Evolutionary conservation across 2,329 filamentous ascomycete genomes (phyloP), one percentile per base, ranked within the genome.

Genomic region (Venturia oleaginea): DNA sequence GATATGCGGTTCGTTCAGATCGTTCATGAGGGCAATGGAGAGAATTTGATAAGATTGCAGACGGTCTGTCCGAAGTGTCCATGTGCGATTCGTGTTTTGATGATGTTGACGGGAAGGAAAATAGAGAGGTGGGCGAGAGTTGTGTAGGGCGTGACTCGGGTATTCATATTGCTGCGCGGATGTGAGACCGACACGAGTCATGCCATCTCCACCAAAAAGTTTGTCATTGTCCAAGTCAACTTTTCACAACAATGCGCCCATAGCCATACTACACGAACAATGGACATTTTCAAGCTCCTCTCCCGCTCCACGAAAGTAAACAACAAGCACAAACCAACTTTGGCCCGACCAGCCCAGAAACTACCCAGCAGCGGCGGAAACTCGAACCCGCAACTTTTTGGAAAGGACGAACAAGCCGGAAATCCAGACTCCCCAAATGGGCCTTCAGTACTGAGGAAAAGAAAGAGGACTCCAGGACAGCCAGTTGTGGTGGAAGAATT

Each of bases 201-300:
- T 51, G 46, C 22, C 8, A 13, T 24, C 27, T 34, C 51, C 51
- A 57, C 51, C 51, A 57, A 57, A 57, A 57, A 57, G 51, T 57
- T 57, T n/a, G 27, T 57, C 27, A 57, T 3, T 34, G 15, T 51
- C 30, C 15, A 34, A 6, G 15, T 34, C 51, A n/a, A 57, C 27
- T 57, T 57, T 34, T 32, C 51, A n/a, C 19, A 57, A 34, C 51
- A 57, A 57, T 57, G 51, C 51, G 51, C 59, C n/a, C 15, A 19
- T 38, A 43, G n/a, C n/a, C 34, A 3, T 34, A 59, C 7, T 3
- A 13, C 30, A 6, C 22, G 22, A 13, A 40, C 3, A 40, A 65
- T 65, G 87, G 88, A 92, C 76, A 86, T 91, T 64, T 79, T 91
- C 71, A 90, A 86, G 71, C 78, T 92, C 38, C 78, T 92, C 66